phyloP scores from a whole-genome alignment of 2,329 filamentous ascomycete genomes.

The Xylaria sp. region DNA sequence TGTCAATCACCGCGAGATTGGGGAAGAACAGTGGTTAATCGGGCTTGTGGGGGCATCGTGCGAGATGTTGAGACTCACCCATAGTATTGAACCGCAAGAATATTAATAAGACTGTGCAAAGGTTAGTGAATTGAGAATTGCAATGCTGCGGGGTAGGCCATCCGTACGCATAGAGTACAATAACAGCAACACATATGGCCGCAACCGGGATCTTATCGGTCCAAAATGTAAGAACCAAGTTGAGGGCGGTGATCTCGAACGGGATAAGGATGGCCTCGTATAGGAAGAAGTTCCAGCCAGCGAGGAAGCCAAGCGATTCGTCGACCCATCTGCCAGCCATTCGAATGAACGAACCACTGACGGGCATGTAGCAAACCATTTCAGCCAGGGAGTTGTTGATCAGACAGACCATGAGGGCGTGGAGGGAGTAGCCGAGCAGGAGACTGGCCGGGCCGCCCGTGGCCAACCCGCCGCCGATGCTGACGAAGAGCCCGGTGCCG shows the following conservation, averaged over 20 bases:
- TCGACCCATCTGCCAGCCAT: constrained; percentile 70
- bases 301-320: constrained; percentile 66
- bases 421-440: constrained; percentile 63
- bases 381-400: constrained; percentile 71
- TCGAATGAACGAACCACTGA: constrained; percentile 68
- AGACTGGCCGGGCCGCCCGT: constrained; percentile 58
- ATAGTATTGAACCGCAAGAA: constrained; percentile 41
- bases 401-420: constrained; percentile 58
- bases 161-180: constrained; percentile 49
- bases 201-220: constrained; percentile 49
- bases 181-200: constrained; percentile 52
- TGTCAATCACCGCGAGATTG: not conserved
- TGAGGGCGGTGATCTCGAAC: constrained; percentile 49
- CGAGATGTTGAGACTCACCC: constrained; percentile 31
- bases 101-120: constrained; percentile 37
- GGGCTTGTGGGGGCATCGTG: not conserved
- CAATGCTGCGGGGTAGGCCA: constrained; percentile 5
- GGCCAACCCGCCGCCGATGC: constrained; percentile 62
- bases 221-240: constrained; percentile 54
- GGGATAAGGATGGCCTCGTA: constrained; percentile 50
- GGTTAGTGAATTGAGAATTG: constrained; percentile 21
- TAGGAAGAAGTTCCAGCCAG: constrained; percentile 51
- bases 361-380: constrained; percentile 67
- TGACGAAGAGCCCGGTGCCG: constrained; percentile 64
- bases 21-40: not conserved